Conservation (phyloP, 1,284 basidiomycete species). For the Crepidotus sp. region DNA sequence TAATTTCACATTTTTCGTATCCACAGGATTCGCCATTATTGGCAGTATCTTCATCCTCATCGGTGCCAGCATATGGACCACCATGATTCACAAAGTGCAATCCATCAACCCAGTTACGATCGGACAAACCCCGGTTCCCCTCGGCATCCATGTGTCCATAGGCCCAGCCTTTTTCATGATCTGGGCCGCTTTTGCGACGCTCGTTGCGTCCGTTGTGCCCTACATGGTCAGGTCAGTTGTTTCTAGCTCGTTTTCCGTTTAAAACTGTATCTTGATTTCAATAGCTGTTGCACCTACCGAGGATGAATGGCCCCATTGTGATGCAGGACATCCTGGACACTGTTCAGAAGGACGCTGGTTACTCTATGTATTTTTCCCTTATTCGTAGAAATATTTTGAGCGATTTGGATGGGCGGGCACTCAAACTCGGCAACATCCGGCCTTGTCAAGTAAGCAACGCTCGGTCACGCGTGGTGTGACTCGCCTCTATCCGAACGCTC, state of each 20-base stretch:
- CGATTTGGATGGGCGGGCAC: no score
- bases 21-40: conserved; percentile 51
- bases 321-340: conserved; percentile 17
- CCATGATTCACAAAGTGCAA: conserved; percentile 56
- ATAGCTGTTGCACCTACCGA: conserved; percentile 62
- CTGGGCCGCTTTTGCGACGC: conserved; percentile 63
- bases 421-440: not conserved
- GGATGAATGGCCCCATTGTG: conserved; percentile 34
- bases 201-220: conserved; percentile 55
- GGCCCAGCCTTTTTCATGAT: conserved; percentile 55
- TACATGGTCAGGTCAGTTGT: conserved; percentile 58
- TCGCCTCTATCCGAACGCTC: conserved; percentile 1
- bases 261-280: not conserved
- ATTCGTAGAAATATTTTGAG: conserved; percentile 12
- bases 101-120: conserved; percentile 48
- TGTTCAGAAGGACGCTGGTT: conserved; percentile 3
- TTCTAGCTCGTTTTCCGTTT: not conserved
- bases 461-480: not conserved
- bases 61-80: conserved; percentile 68
- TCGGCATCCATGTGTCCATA: conserved; percentile 55
- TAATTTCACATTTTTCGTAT: conserved; percentile 58
- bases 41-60: conserved; percentile 58
- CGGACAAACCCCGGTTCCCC: conserved; percentile 29
- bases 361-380: conserved; percentile 14
- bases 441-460: not conserved